Evolutionary conservation across 768 basidiomycete genomes (phyloP), one percentile per base, ranked within the genome.

Genomic region (Nidularia sp.): DNA sequence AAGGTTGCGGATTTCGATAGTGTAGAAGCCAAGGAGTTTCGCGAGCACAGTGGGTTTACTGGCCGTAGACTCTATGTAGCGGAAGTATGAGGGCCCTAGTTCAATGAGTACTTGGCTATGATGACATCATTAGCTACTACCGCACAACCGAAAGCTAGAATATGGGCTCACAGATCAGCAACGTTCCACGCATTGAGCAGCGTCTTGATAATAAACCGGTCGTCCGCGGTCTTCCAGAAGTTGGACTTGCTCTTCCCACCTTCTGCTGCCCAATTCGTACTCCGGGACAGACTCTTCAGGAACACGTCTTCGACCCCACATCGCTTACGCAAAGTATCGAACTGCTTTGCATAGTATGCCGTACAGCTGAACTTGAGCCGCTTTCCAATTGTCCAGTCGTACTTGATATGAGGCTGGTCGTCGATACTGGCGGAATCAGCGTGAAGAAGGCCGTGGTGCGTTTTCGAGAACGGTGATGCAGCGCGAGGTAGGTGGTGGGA

Each of bases 151-250:
- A 32, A 36, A 52, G 31, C 13, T 25, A 43, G 45, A 57, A 47
- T 36, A 43, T 31, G 25, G 48, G 25, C 87, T 70, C 60, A 90
- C 88, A 90, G 65, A 70, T 92, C 90, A 4, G 86, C 85, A 39
- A 90, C 89, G 65, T 90, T 90, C 90, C 90, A 92, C 10, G 88
- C 87, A 66, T 86, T 86, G 12, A 93, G 85, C 53, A 92, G 67
- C 15, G 89, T 89, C 78, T 92, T 92, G 72, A 92, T 86, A 58
- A 93, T 84, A 62, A 86, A 90, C 53, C 81, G 73, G 57, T 87
- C 81, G 65, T 93, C 90, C 29, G 69, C 64, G 45, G 87, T 90
- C 75, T 87, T 89, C 86, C 89, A 89, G 61, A 92, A 93, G 56
- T 85, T 84, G 2, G 82, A 83, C 60, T 77, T 80, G 66, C 87